Evolutionary conservation across 2,329 filamentous ascomycete species (phyloP).

Genomic region (Fusarium concolor): DNA sequence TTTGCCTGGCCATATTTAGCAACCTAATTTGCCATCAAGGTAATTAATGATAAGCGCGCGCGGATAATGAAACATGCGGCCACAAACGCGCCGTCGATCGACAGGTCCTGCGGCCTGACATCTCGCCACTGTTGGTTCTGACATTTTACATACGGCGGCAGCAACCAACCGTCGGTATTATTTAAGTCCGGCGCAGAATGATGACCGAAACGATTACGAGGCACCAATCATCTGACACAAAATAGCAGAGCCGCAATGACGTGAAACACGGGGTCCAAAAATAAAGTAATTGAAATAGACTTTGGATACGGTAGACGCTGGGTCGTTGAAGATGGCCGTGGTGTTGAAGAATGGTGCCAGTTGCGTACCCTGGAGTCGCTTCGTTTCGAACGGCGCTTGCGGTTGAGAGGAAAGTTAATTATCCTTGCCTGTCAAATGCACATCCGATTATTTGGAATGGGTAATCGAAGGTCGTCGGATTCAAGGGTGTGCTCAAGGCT

Average conservation of each 20-base stretch:
- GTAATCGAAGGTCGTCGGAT: not conserved
- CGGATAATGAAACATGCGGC: slow-evolving; percentile 13
- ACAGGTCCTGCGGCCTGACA: not conserved
- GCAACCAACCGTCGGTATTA: not conserved
- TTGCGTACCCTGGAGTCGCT: slow-evolving; percentile 8
- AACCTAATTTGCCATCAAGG: not conserved
- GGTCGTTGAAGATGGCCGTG: not conserved
- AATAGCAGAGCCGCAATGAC: not conserved
- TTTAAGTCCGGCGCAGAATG: not conserved
- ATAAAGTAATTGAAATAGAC: not conserved
- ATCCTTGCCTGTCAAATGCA: not conserved
- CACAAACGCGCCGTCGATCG: not conserved
- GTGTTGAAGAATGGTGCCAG: slow-evolving; percentile 1
- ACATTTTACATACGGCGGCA: not conserved
- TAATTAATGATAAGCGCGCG: slow-evolving; percentile 12
- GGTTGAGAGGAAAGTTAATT: not conserved
- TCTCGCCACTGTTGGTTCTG: slow-evolving; percentile 7
- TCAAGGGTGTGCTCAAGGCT: not conserved
- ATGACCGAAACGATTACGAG: not conserved
- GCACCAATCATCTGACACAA: slow-evolving; percentile 16
- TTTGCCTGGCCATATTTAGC: not conserved
- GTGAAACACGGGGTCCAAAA: slow-evolving; percentile 6
- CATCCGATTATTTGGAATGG: not conserved
- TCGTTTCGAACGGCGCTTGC: slow-evolving; percentile 16
- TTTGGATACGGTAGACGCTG: slow-evolving; percentile 2